Evolutionary conservation across 225 moss, liverwort and hornwort species (phyloP).

Genomic region (Asterella californica): DNA sequence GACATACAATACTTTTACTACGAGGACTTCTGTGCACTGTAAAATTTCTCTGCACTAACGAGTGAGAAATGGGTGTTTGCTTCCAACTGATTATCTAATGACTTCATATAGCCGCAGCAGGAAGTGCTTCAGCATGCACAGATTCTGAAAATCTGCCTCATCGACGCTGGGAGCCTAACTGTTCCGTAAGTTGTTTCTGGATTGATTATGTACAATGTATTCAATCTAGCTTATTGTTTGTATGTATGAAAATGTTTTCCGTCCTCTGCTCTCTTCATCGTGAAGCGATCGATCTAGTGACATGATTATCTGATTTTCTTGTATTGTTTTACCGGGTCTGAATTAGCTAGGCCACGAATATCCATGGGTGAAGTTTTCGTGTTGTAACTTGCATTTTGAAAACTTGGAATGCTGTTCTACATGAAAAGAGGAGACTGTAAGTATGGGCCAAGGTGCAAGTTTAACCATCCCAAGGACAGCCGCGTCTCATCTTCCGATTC

Average conservation of each 20-base stretch:
- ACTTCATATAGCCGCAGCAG: conserved; percentile 50
- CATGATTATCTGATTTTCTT: neutral
- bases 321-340: neutral
- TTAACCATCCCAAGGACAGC: conserved; percentile 90
- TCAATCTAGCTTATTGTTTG: neutral
- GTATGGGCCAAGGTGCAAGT: conserved; percentile 79
- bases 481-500: conserved; percentile 31
- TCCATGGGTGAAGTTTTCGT: neutral
- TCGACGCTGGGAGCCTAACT: conserved; percentile 81
- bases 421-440: conserved; percentile 95
- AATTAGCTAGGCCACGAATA: neutral
- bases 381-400: neutral
- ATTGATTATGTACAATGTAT: neutral
- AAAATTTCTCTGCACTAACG: too few relatives aligned
- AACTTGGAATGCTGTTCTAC: conserved; percentile 55
- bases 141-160: conserved; percentile 67
- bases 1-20: neutral
- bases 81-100: neutral
- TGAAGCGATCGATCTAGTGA: neutral
- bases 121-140: conserved; percentile 25
- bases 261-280: neutral
- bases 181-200: conserved; percentile 59
- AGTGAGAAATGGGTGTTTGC: too few relatives aligned
- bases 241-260: neutral
- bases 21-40: too few relatives aligned